Conservation (phyloP, 2,329 filamentous ascomycete genomes). For the Exophiala bonariae region DNA sequence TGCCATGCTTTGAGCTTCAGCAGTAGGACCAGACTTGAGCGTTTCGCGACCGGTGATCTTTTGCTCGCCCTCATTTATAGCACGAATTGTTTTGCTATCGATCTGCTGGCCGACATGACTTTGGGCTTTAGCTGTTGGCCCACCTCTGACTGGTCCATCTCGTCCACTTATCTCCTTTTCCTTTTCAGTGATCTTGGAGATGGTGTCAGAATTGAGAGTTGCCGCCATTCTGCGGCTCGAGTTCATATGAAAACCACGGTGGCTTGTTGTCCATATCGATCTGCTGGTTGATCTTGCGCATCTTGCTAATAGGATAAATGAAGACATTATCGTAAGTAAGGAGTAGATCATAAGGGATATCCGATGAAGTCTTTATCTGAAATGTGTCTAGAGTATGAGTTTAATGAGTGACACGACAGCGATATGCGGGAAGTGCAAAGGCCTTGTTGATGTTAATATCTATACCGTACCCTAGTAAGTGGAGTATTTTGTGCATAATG, state of each 20-base stretch:
- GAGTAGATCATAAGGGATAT: no score
- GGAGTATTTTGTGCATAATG: no score
- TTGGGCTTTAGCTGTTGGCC: conserved; percentile 45
- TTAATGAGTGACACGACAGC: no score
- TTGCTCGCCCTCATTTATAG: conserved; percentile 45
- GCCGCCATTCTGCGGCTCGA: background rate
- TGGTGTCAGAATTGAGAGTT: conserved; percentile 30
- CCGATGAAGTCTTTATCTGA: no score
- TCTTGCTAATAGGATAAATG: no score
- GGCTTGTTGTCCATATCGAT: background rate
- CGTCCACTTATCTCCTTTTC: conserved; percentile 42
- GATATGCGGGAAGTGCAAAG: no score
- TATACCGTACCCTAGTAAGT: no score
- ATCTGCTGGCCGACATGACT: conserved; percentile 37
- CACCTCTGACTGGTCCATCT: conserved; percentile 36
- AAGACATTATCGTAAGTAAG: no score
- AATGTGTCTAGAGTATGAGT: no score
- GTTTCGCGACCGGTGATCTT: conserved; percentile 37
- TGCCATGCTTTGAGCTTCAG: conserved; percentile 34
- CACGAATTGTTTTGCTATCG: conserved; percentile 36
- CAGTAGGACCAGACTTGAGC: conserved; percentile 40
- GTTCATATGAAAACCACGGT: background rate
- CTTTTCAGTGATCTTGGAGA: conserved; percentile 41
- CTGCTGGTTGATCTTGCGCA: no score
- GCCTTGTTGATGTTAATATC: no score